Evolutionary conservation across 2,329 filamentous ascomycete species (phyloP), one percentile per base, ranked within the genome.

Genomic region (Colletotrichum gloeosporioides): DNA sequence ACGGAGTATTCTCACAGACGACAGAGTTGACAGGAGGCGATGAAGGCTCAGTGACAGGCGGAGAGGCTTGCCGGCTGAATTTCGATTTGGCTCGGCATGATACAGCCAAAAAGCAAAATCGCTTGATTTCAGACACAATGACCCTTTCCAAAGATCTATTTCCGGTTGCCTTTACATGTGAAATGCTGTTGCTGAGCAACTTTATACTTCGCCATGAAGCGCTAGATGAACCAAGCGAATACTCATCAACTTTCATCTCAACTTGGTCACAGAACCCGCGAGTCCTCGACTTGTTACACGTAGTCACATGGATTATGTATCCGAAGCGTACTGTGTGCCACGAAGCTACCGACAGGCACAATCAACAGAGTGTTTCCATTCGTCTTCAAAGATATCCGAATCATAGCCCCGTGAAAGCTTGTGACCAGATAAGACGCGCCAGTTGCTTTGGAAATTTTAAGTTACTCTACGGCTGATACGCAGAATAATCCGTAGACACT

Each of bases 371-470:
- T 15, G 34, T 2, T 9, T 9, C 7, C 29, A 29, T 2, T 29
- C 1, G 0, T 22, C 44, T 49, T 0, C 44, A 49, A 49, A 0
- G n/a, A 49, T 22, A 22, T 1, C n/a, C 3, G n/a, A 13, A 22
- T 53, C 44, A 22, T 13, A 2, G n/a, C n/a, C 16, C 0, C 10
- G n/a, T 53, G 1, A 10, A 53, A 2, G 10, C n/a, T 22, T 13
- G 2, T 53, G 44, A 22, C 5, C 0, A 9, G 22, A 10, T 4
- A 7, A 2, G 10, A 49, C 3, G 0, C 1, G 44, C 44, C 3
- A 49, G 10, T 49, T 5, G 44, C 10, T 49, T 13, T 13, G 10
- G 10, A 12, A 13, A 22, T 22, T 0, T 13, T 49, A 3, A 49
- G 3, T 4, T 22, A 4, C n/a, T 22, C 10, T n/a, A 49, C 44